Percentiles rank a stretch among this genome's conserved stretches.
phyloP scores from a whole-genome alignment of 2,329 filamentous ascomycete species.

The Xylaria multiplex region DNA sequence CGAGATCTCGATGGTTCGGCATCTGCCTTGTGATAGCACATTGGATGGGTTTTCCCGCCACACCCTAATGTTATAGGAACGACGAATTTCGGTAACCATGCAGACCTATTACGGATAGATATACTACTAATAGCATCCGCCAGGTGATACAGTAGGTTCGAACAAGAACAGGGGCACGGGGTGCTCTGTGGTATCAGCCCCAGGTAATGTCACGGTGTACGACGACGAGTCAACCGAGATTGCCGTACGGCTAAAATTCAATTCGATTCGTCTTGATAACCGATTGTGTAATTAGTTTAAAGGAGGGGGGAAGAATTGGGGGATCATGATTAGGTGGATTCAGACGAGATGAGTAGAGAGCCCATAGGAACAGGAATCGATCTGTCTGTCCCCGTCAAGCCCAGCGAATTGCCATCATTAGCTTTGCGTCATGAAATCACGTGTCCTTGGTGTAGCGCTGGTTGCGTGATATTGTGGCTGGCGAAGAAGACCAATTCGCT shows the following conservation, averaged over 20 bases:
- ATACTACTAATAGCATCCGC: conserved; percentile 15
- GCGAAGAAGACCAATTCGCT: conserved; percentile 22
- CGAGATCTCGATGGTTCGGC: conserved; percentile 1
- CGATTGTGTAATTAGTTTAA: conserved; percentile 19
- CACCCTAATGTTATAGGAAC: not conserved
- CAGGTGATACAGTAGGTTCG: conserved; percentile 17
- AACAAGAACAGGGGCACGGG: not conserved
- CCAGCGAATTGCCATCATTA: conserved; percentile 11
- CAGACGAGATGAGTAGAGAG: not conserved
- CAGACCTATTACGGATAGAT: conserved; percentile 2
- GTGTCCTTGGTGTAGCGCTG: conserved; percentile 24
- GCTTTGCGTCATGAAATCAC: conserved; percentile 19
- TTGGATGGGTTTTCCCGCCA: conserved; percentile 2
- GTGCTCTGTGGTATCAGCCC: conserved; percentile 17
- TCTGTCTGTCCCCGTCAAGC: not conserved
- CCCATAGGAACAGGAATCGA: not conserved
- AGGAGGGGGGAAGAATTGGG: not conserved
- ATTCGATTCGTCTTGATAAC: conserved; percentile 33
- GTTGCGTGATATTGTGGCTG: conserved; percentile 27
- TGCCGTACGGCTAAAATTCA: conserved; percentile 20
- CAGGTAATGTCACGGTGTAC: conserved; percentile 21
- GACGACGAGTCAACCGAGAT: conserved; percentile 33
- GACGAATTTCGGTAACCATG: conserved; percentile 5
- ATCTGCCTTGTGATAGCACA: conserved; percentile 3
- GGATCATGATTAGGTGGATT: conserved; percentile 8